Evolutionary conservation across 139 green algal genomes (phyloP).

Genomic region (Haematococcus sp.): DNA sequence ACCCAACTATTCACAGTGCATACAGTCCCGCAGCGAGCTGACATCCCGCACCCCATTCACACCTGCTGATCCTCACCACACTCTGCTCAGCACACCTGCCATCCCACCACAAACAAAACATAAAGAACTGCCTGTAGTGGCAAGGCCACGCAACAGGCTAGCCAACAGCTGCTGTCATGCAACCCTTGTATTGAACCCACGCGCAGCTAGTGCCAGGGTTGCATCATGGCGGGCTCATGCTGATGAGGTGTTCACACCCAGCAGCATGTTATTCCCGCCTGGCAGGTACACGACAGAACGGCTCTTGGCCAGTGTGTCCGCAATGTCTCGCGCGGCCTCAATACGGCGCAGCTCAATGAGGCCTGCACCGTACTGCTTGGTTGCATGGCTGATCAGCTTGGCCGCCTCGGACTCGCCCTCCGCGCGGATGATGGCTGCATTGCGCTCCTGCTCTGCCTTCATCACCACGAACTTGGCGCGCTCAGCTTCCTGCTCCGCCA

Average conservation of each 20-base stretch:
- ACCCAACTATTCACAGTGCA: too few species aligned
- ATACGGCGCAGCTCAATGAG: constrained; percentile 97
- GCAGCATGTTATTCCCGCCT: constrained; percentile 81
- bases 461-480: constrained; percentile 93
- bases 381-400: constrained; percentile 95
- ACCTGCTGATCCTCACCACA: too few species aligned
- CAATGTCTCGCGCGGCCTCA: constrained; percentile 96
- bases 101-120: too few species aligned
- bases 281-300: constrained; percentile 97
- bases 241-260: constrained; percentile 55
- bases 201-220: too few species aligned
- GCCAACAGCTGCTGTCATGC: too few species aligned
- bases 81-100: too few species aligned
- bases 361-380: constrained; percentile 74
- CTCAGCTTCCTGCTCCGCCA: constrained; percentile 98
- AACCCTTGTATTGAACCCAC: too few species aligned
- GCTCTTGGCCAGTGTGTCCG: constrained; percentile 81
- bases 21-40: too few species aligned
- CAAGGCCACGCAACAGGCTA: too few species aligned
- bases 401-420: constrained; percentile 94
- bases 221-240: too few species aligned
- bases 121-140: too few species aligned
- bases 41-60: too few species aligned
- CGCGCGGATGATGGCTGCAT: constrained; percentile 89
- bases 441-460: constrained; percentile 90